A percentile compares a stretch with the other conserved stretches of the same genome.
phyloP scores from a whole-genome alignment of 768 basidiomycete species.

The Lactifluus subvellereus region DNA sequence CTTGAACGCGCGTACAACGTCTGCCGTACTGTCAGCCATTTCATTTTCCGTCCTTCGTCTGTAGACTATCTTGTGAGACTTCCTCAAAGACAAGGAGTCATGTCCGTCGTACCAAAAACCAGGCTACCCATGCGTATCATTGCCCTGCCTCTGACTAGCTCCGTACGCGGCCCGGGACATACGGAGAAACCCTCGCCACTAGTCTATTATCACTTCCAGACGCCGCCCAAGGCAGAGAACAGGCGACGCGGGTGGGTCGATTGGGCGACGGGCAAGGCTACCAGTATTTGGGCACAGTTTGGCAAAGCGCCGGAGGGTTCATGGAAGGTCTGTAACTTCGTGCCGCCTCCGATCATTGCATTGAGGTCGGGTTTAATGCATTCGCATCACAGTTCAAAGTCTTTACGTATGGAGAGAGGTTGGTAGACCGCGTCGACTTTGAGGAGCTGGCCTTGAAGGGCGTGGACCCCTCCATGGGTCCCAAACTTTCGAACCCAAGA shows the following conservation, averaged over 20 bases:
- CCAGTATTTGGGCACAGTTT: conserved; percentile 56
- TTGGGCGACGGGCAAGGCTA: conserved; percentile 47
- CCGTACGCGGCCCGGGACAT: conserved; percentile 19
- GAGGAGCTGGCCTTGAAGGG: conserved; percentile 74
- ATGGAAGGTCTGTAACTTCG: conserved; percentile 64
- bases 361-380: background rate
- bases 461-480: conserved; percentile 64
- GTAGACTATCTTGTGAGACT: background rate
- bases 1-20: background rate
- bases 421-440: conserved; percentile 69
- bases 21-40: background rate
- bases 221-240: conserved; percentile 26
- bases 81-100: background rate
- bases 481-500: conserved; percentile 29
- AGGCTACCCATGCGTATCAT: conserved; percentile 39
- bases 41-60: background rate
- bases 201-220: conserved; percentile 41
- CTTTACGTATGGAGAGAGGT: conserved; percentile 58
- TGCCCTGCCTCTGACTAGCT: conserved; percentile 39
- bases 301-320: conserved; percentile 58
- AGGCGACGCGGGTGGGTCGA: conserved; percentile 39
- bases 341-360: background rate
- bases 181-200: conserved; percentile 25
- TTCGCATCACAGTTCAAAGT: conserved; percentile 44
- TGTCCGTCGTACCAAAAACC: conserved; percentile 20